Percentiles rank a stretch among this genome's conserved stretches.
These are phyloP conservation scores for Dalechampia spathulata DNA, from an alignment of 441 rosid species.

Conservation along the genomic window DNA sequence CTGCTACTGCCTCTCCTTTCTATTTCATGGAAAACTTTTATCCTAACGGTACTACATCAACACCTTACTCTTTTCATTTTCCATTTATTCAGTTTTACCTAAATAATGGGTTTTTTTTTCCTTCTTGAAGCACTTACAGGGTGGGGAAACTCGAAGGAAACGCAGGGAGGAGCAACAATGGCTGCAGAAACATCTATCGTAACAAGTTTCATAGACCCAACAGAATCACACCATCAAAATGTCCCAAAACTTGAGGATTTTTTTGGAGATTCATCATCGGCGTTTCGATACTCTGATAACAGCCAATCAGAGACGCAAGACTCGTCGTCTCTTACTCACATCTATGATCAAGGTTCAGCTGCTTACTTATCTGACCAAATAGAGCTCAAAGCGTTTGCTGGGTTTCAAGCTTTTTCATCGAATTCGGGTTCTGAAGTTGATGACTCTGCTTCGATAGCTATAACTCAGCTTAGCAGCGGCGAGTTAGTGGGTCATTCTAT, in stretches of 20 bases:
- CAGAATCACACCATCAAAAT: conserved; percentile 36
- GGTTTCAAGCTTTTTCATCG: conserved; percentile 61
- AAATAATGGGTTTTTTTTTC: too few relatives aligned
- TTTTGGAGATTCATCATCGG: conserved; percentile 63
- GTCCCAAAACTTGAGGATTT: conserved; percentile 86
- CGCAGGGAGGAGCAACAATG: conserved; percentile 29
- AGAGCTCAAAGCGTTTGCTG: conserved; percentile 71
- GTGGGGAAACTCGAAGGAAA: conserved; percentile 51
- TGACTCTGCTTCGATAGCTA: conserved; percentile 55
- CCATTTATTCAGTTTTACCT: too few relatives aligned
- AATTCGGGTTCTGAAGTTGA: conserved; percentile 85
- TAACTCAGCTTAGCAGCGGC: conserved; percentile 34
- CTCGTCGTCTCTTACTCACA: conserved; percentile 70
- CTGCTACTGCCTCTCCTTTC: conserved; percentile 46
- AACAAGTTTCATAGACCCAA: conserved; percentile 36
- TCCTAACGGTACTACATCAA: conserved; percentile 54
- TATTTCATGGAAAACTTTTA: conserved; percentile 76
- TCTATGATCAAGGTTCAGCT: conserved; percentile 35
- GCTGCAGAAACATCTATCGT: conserved; percentile 43
- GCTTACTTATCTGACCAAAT: conserved; percentile 62
- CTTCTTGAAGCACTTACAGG: conserved; percentile 32
- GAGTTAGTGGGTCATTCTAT: conserved; percentile 50
- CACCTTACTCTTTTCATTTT: not conserved
- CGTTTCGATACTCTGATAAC: conserved; percentile 49
- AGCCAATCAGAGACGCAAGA: conserved; percentile 81